phyloP scores from a whole-genome alignment of 352 stramenopile genomes.

The Globisporangium barbulae region DNA sequence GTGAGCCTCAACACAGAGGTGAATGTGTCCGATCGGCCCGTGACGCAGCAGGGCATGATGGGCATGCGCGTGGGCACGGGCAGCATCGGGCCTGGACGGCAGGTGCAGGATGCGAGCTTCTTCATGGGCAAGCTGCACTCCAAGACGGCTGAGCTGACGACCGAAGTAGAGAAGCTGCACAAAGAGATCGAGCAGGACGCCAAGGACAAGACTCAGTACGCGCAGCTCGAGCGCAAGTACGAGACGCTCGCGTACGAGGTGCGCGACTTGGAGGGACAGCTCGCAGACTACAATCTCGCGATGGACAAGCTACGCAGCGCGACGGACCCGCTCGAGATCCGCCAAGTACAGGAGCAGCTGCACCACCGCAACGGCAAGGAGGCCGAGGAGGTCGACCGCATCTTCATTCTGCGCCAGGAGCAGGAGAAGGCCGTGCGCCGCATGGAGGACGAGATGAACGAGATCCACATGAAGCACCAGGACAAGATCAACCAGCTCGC shows the following conservation, averaged over 20 bases:
- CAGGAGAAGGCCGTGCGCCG: slow-evolving; percentile 57
- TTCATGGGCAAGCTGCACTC: slow-evolving; percentile 89
- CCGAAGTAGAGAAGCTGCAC: slow-evolving; percentile 76
- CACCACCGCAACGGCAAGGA: slow-evolving; percentile 77
- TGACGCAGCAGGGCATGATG: slow-evolving; percentile 92
- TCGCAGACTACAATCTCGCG: slow-evolving; percentile 93
- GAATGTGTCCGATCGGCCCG: slow-evolving; percentile 87
- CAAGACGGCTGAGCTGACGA: slow-evolving; percentile 87
- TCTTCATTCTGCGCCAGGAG: slow-evolving; percentile 90
- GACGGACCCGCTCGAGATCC: slow-evolving; percentile 64
- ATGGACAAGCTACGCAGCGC: slow-evolving; percentile 89
- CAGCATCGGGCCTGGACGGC: slow-evolving; percentile 57
- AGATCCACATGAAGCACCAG: slow-evolving; percentile 78
- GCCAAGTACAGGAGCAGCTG: slow-evolving; percentile 66
- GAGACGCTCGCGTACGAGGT: slow-evolving; percentile 66
- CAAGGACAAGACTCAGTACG: slow-evolving; percentile 89
- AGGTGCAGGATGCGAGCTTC: slow-evolving; percentile 88
- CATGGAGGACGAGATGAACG: slow-evolving; percentile 76
- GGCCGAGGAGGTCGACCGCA: slow-evolving; percentile 82
- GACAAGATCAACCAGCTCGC: slow-evolving; percentile 89
- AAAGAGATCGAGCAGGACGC: slow-evolving; percentile 85
- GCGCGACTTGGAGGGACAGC: slow-evolving; percentile 85
- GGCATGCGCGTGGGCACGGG: slow-evolving; percentile 82
- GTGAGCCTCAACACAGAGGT: slow-evolving; percentile 89
- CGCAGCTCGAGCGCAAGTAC: slow-evolving; percentile 78